phyloP scores from a whole-genome alignment of 2,329 filamentous ascomycete genomes.

The Sphaerulina vaccinii region DNA sequence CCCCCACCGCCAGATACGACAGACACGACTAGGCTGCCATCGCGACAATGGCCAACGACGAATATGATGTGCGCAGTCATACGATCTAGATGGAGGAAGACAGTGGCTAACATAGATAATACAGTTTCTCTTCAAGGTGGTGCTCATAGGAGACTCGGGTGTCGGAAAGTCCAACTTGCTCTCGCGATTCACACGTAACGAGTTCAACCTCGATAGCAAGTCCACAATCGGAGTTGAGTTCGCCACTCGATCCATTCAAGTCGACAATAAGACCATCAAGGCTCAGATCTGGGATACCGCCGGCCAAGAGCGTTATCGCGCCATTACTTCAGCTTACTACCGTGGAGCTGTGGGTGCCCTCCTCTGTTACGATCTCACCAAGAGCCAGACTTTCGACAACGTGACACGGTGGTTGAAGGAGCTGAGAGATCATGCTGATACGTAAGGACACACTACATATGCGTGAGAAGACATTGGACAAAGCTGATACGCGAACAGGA shows the following conservation, averaged over 20 bases:
- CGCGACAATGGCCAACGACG: conserved; percentile 93
- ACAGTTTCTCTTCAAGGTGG: conserved; percentile 99
- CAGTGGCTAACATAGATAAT: conserved; percentile 16
- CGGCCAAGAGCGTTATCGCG: conserved; percentile 97
- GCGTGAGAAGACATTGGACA: background rate
- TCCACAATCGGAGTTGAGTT: conserved; percentile 99
- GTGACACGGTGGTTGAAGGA: conserved; percentile 98
- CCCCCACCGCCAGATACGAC: conserved; percentile 11
- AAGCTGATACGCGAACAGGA: conserved; percentile 65
- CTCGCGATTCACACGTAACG: conserved; percentile 97
- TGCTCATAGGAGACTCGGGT: conserved; percentile 97
- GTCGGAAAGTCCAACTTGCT: conserved; percentile 99
- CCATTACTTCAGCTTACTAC: conserved; percentile 87
- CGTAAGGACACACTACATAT: conserved; percentile 66
- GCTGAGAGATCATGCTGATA: conserved; percentile 94
- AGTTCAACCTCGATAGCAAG: conserved; percentile 99
- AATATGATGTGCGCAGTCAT: conserved; percentile 67
- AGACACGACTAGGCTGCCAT: conserved; percentile 7
- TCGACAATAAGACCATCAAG: conserved; percentile 99
- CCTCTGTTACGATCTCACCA: conserved; percentile 72
- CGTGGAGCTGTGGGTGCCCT: conserved; percentile 94
- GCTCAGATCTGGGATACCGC: conserved; percentile 99
- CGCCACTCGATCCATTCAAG: conserved; percentile 96
- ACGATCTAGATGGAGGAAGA: background rate
- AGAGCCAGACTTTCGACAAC: conserved; percentile 30